These are phyloP conservation scores for Metschnikowia koreensis DNA, from an alignment of 805 yeast species.

Conservation along the genomic window DNA sequence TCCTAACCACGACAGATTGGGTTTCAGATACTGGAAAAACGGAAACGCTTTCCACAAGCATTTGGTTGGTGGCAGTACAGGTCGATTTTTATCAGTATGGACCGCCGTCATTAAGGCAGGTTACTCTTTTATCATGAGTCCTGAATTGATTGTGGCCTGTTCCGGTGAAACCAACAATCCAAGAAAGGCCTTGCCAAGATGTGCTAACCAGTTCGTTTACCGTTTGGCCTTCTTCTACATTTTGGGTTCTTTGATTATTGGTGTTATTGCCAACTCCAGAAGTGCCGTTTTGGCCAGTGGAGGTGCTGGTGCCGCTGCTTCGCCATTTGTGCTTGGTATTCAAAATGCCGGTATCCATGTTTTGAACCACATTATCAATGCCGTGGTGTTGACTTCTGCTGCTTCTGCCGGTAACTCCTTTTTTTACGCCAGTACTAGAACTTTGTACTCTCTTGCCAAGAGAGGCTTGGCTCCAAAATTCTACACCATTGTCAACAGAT, in stretches of 20 bases:
- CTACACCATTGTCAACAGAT: constrained; percentile 31
- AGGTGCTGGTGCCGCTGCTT: constrained; percentile 53
- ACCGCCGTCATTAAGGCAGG: constrained; percentile 27
- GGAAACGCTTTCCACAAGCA: constrained; percentile 40
- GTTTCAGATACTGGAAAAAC: constrained; percentile 22
- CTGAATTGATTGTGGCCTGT: constrained; percentile 54
- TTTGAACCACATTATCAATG: constrained; percentile 78
- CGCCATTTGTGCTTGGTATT: constrained; percentile 85
- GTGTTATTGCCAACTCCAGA: constrained; percentile 35
- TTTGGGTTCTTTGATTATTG: constrained; percentile 40
- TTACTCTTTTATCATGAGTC: constrained; percentile 33
- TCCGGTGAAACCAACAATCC: constrained; percentile 62
- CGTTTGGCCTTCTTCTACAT: constrained; percentile 43
- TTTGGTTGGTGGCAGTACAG: constrained; percentile 30
- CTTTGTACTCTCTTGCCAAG: constrained; percentile 18
- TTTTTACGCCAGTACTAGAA: constrained; percentile 21
- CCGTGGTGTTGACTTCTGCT: constrained; percentile 65
- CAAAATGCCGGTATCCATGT: constrained; percentile 59
- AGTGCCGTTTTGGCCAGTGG: constrained; percentile 25
- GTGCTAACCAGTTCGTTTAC: constrained; percentile 57
- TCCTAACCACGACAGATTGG: constrained; percentile 21
- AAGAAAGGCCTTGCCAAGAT: constrained; percentile 59
- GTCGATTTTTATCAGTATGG: constrained; percentile 25
- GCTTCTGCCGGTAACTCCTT: constrained; percentile 32
- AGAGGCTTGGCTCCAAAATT: constrained; percentile 20